phyloP scores from a whole-genome alignment of 1,139 yeast genomes.

The Williopsis jadinii region DNA sequence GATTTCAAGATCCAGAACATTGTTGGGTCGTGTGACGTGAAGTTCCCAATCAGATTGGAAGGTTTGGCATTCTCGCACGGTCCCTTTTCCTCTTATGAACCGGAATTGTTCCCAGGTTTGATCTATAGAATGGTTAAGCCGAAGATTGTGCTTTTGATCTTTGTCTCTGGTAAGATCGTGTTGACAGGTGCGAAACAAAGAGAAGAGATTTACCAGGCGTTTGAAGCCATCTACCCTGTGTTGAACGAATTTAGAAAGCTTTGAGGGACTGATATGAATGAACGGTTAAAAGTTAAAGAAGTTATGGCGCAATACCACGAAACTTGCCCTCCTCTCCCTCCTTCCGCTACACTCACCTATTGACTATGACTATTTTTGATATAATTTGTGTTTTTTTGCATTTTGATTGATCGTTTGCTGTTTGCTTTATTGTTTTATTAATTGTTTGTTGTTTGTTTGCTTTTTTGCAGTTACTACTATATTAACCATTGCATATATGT shows the following conservation, averaged over 20 bases:
- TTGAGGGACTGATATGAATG: slow-evolving; percentile 13
- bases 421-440: not conserved
- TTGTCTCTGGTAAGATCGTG: slow-evolving; percentile 96
- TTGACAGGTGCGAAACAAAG: slow-evolving; percentile 98
- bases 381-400: not conserved
- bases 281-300: not conserved
- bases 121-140: slow-evolving; percentile 99
- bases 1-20: slow-evolving; percentile 97
- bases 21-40: slow-evolving; percentile 98
- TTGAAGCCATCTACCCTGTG: slow-evolving; percentile 97
- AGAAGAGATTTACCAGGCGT: slow-evolving; percentile 96
- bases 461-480: not conserved
- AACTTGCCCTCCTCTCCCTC: no score
- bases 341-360: no score
- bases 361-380: no score
- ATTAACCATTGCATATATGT: not conserved
- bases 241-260: slow-evolving; percentile 92
- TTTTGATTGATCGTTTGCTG: not conserved
- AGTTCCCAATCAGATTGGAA: slow-evolving; percentile 94
- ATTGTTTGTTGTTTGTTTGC: slow-evolving; percentile 1
- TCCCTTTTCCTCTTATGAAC: slow-evolving; percentile 97
- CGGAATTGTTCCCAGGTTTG: slow-evolving; percentile 96
- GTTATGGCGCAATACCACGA: no score
- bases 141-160: slow-evolving; percentile 88
- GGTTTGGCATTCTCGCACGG: slow-evolving; percentile 99